Conservation (phyloP, 2,329 filamentous ascomycete species). For the Fusarium illudens region DNA sequence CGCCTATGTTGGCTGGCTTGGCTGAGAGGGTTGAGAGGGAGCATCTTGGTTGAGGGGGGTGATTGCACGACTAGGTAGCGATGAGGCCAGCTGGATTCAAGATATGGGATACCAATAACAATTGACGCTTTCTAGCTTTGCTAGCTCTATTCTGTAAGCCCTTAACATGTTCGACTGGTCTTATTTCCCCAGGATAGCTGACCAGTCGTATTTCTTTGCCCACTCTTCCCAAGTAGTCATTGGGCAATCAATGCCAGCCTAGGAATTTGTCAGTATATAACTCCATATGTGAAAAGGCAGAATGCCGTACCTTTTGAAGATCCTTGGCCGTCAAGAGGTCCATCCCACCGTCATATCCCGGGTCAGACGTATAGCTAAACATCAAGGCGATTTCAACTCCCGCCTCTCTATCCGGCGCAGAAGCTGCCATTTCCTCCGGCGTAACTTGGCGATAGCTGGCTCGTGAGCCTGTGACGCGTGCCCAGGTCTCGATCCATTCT, state of each 20-base stretch:
- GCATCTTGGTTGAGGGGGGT: background rate
- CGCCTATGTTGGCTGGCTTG: background rate
- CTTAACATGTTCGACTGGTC: too few species aligned
- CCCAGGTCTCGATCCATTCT: constrained; percentile 56
- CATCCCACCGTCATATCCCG: constrained; percentile 60
- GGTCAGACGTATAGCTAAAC: constrained; percentile 57
- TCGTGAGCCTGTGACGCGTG: constrained; percentile 45
- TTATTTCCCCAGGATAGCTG: constrained; percentile 21
- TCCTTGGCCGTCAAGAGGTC: constrained; percentile 54
- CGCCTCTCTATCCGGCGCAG: constrained; percentile 50
- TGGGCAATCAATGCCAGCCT: constrained; percentile 56
- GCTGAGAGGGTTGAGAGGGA: background rate
- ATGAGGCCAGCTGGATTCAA: too few species aligned
- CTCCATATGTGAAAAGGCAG: rapidly evolving
- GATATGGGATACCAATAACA: too few species aligned
- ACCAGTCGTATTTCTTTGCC: constrained; percentile 50
- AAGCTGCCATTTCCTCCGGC: constrained; percentile 51
- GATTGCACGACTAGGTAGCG: background rate
- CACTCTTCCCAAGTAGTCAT: constrained; percentile 53
- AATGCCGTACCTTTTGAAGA: constrained; percentile 50
- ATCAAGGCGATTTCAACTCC: constrained; percentile 57
- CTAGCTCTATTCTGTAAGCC: background rate
- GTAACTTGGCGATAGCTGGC: constrained; percentile 52
- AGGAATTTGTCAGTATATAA: background rate
- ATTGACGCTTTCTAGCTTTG: too few species aligned